Evolutionary conservation across 257 asterid genomes (phyloP), one percentile per base, ranked within the genome.

Genomic region (Parsonsia alboflavescens): DNA sequence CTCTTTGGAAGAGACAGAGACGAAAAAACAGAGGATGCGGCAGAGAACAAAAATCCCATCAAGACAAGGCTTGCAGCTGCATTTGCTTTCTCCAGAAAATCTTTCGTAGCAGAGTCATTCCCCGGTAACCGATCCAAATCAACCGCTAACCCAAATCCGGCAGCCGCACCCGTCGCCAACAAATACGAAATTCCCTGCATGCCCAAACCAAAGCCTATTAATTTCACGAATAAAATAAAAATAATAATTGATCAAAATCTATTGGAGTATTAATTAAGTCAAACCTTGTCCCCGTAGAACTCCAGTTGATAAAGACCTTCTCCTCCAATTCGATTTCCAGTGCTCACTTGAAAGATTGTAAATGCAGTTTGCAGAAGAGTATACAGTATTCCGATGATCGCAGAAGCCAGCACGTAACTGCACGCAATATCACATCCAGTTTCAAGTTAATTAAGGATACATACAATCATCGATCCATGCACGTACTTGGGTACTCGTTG

Each of bases 141-240:
- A 73, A 87, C 86, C 36, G 88, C 77, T 12, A 87, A 70, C 6
- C 89, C 91, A 26, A 85, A 85, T 0, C 85, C 84, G 4, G 91
- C 89, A 0, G 89, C 89, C 16, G 89, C 84, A 1, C 91, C 91
- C 1, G 89, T 85, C 2, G 84, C 89, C 73, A 83, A 36, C 68
- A 81, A 0, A 79, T 81, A 77, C 0, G 89, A 81, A 16, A 81
- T 3, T 0, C 21, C 71, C 86, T 85, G 77, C 76, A 50, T n/a
- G n/a, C n/a, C 76, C 39, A 33, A 46, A 62, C 33, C 78, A 65
- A 22, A 50, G 13, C 56, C n/a, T 1, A 16, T 21, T 33, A 33
- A 33, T 33, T 33, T 33, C 39, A 33, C 3, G 39, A 33, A 33
- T 33, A 33, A 33, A n/a, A n/a, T n/a, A n/a, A n/a, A n/a, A n/a